Conservation (phyloP, 306 rosid genomes). For the Quillaja saponaria region DNA sequence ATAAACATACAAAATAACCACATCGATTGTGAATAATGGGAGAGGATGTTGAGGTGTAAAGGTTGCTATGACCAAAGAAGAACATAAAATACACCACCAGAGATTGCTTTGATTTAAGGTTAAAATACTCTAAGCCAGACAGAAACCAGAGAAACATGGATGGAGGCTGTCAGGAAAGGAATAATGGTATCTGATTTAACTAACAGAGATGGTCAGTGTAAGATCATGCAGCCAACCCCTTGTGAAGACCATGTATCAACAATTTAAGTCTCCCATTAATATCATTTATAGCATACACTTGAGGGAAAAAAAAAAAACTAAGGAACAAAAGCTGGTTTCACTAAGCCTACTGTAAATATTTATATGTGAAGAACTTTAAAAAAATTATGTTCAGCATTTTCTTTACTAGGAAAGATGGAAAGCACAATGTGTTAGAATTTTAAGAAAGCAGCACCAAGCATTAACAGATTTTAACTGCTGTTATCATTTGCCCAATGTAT, state of each 20-base stretch:
- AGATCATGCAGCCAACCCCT: background rate
- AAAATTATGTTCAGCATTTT: no score
- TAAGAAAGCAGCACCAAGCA: background rate
- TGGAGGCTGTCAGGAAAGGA: background rate
- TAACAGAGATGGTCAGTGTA: background rate
- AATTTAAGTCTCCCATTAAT: background rate
- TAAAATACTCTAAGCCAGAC: slow-evolving; percentile 3
- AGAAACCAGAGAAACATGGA: slow-evolving; percentile 9
- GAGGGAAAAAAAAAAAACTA: background rate
- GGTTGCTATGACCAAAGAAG: slow-evolving; percentile 5
- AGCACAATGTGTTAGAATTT: background rate
- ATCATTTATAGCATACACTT: background rate
- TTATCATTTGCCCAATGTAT: no score
- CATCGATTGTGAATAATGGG: background rate
- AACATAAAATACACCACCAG: background rate
- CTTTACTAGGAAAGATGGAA: background rate
- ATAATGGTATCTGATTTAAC: background rate
- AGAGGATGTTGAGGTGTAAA: background rate
- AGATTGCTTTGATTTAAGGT: slow-evolving; percentile 9
- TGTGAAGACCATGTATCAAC: slow-evolving; percentile 1
- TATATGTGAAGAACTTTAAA: no score
- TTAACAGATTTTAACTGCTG: no score
- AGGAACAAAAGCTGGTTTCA: background rate
- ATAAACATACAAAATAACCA: slow-evolving; percentile 13
- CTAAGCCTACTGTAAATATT: background rate